These are phyloP conservation scores for Fusarium anguioides DNA, from an alignment of 2,329 filamentous ascomycete species.

Conservation along the genomic window DNA sequence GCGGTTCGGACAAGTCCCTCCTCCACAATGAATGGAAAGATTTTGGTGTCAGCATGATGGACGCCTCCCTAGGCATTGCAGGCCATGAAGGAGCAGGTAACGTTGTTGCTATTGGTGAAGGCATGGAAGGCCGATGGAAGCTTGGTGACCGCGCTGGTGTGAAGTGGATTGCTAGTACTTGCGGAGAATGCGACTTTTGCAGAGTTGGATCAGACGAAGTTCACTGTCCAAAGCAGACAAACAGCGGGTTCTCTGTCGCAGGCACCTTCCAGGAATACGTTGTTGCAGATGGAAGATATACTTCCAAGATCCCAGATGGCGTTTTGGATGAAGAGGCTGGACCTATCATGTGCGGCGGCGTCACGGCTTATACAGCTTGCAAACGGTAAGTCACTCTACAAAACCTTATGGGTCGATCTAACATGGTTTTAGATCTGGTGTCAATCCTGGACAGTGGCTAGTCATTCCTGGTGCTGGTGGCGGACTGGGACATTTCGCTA, in stretches of 20 bases:
- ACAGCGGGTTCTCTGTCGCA: conserved; percentile 89
- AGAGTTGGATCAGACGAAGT: conserved; percentile 77
- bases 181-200: conserved; percentile 84
- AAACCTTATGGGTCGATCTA: fast-evolving
- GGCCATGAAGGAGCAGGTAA: conserved; percentile 80
- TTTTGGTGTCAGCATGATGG: conserved; percentile 39
- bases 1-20: conserved; percentile 43
- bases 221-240: conserved; percentile 75
- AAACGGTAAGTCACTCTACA: conserved; percentile 65
- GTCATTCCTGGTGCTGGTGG: conserved; percentile 88
- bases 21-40: conserved; percentile 41
- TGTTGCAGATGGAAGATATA: conserved; percentile 83
- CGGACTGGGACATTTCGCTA: conserved; percentile 77
- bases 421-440: conserved; percentile 60
- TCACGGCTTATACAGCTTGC: conserved; percentile 85
- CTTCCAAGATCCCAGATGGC: conserved; percentile 79
- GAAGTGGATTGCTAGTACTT: conserved; percentile 90
- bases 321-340: conserved; percentile 78
- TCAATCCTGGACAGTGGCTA: conserved; percentile 76
- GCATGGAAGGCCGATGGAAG: conserved; percentile 76
- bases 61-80: conserved; percentile 61
- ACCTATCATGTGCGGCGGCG: conserved; percentile 82
- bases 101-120: conserved; percentile 80
- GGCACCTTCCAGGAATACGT: conserved; percentile 91
- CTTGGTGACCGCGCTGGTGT: conserved; percentile 85